Conservation (phyloP, 2,329 filamentous ascomycete genomes). For the Clarireedia hainanense region DNA sequence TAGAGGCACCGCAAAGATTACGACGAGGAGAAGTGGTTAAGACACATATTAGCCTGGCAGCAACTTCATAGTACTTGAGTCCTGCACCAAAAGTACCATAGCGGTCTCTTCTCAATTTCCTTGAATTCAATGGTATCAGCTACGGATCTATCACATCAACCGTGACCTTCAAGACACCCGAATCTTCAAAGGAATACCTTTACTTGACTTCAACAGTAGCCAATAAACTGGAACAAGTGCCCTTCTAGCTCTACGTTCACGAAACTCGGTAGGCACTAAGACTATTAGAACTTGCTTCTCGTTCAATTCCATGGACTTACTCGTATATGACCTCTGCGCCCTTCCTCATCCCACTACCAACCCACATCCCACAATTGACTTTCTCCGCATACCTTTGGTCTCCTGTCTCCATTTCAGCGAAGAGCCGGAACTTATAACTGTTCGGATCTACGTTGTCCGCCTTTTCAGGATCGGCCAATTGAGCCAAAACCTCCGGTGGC, state of each 20-base stretch:
- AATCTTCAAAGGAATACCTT: no score
- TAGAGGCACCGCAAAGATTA: no score
- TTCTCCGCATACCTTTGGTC: conserved; percentile 42
- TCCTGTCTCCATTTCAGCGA: conserved; percentile 42
- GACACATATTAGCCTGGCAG: no score
- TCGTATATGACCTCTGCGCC: conserved; percentile 40
- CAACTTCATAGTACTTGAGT: no score
- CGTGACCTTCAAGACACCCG: no score
- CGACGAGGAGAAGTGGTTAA: no score
- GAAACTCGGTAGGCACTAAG: conserved; percentile 18
- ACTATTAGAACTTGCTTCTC: not conserved
- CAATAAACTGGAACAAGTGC: no score
- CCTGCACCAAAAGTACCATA: no score
- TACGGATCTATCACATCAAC: no score
- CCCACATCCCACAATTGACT: conserved; percentile 43
- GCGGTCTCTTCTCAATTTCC: no score
- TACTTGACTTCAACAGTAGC: no score
- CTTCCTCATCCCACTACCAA: conserved; percentile 41
- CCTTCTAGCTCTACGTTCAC: not conserved
- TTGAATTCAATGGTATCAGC: no score
- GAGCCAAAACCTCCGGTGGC: conserved; percentile 32
- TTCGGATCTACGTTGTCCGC: conserved; percentile 25
- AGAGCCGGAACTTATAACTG: conserved; percentile 40
- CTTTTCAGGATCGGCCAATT: conserved; percentile 20
- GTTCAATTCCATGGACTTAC: conserved; percentile 24